Evolutionary conservation across 2,329 filamentous ascomycete species (phyloP).

Genomic region (Diaporthe destruens): DNA sequence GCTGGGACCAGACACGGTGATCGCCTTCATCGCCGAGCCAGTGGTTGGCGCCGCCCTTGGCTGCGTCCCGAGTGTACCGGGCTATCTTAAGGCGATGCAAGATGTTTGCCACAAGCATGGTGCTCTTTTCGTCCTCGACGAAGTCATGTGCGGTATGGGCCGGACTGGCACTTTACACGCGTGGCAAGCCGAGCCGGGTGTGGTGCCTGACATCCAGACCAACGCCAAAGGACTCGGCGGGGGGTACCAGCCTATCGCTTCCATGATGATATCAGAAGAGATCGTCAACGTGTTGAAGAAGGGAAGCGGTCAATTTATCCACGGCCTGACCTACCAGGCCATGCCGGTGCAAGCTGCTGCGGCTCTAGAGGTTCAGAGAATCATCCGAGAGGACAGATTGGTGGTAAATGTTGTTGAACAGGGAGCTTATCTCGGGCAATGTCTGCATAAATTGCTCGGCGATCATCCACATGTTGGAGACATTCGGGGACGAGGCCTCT

Average conservation of each 20-base stretch:
- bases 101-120: not conserved
- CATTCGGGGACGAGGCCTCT: not conserved
- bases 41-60: slow-evolving; percentile 1
- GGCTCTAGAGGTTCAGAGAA: not conserved
- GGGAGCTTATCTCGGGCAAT: not conserved
- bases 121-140: not conserved
- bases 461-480: not conserved
- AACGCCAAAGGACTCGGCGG: not conserved
- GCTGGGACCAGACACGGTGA: not conserved
- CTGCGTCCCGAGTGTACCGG: not conserved
- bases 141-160: slow-evolving; percentile 1
- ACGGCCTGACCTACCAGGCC: not conserved
- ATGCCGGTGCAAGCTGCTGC: not conserved
- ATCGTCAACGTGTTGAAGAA: not conserved
- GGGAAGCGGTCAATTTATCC: not conserved
- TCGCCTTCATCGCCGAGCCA: not conserved
- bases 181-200: not conserved
- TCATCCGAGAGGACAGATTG: not conserved
- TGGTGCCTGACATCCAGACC: not conserved
- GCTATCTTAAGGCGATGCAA: not conserved
- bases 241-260: not conserved
- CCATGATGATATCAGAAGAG: not conserved
- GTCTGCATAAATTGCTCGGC: not conserved
- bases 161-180: not conserved
- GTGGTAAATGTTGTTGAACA: not conserved